Evolutionary conservation across 257 asterid genomes (phyloP).

Genomic region (Salvia rosmarinus): DNA sequence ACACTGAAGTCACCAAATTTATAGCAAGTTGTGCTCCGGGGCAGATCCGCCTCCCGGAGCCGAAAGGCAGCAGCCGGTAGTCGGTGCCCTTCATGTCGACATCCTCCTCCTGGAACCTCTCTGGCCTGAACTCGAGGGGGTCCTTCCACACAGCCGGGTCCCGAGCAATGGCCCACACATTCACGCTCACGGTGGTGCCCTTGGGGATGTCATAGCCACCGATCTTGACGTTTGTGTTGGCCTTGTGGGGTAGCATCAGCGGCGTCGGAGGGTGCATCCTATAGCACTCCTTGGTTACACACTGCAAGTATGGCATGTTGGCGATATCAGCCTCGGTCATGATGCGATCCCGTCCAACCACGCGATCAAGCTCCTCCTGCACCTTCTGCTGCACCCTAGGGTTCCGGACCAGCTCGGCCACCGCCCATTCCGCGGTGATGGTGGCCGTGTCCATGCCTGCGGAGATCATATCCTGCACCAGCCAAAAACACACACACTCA

Average conservation of each 20-base stretch:
- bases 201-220: conserved; percentile 82
- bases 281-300: conserved; percentile 66
- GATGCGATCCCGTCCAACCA: conserved; percentile 55
- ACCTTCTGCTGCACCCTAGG: conserved; percentile 84
- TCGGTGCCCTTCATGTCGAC: conserved; percentile 86
- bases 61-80: conserved; percentile 71
- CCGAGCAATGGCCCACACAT: conserved; percentile 81
- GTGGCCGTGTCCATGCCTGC: conserved; percentile 92
- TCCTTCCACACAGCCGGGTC: conserved; percentile 72
- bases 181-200: conserved; percentile 74
- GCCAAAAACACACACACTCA: background rate
- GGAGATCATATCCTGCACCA: conserved; percentile 76
- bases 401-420: conserved; percentile 77
- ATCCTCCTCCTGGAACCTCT: conserved; percentile 75
- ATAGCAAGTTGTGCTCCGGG: conserved; percentile 83
- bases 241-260: conserved; percentile 79
- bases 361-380: conserved; percentile 76
- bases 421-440: conserved; percentile 76
- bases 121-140: conserved; percentile 79
- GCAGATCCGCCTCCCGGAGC: conserved; percentile 82
- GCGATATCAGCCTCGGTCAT: conserved; percentile 70
- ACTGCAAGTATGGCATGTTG: conserved; percentile 68
- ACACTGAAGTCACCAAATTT: conserved; percentile 59
- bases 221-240: conserved; percentile 58
- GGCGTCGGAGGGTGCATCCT: conserved; percentile 89